Base-by-base conservation (phyloP, 345 rosid genomes). In the Brassica rapa region DNA sequence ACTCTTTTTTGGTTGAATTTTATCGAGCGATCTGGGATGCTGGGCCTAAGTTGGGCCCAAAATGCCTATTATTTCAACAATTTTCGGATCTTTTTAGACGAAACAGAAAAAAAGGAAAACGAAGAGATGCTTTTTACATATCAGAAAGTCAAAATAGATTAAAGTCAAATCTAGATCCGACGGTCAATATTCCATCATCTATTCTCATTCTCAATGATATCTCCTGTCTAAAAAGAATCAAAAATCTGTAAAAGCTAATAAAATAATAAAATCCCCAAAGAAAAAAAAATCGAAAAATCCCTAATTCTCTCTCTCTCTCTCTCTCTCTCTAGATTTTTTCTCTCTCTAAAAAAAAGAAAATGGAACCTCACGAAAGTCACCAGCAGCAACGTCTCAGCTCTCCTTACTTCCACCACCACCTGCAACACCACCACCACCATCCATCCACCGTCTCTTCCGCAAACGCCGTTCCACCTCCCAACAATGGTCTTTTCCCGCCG, bases 361-460 rank as follows among this genome's bases (percentile, higher is more conserved):
- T 91, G 93, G 93, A 89, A 82, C 85, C 86, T 68, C 84, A 90
- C 85, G 93, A 92, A 74, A 83, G 79, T 78, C 86, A 72, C 4
- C 82, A 55, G 5, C 76, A 77, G 2, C 74, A 72, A 65, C 84
- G 86, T 75, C 77, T 85, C 83, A 74, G 76, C 75, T 78, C 90
- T 67, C 86, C 83, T 83, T 84, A 77, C 84, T 82, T 46, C 56
- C 85, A 62, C 57, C 80, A 39, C 11, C 25, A 24, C 25, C 25
- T 24, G 25, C 25, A 24, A 24, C 25, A 24, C 25, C 25, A 24
- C 25, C 79, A 68, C 8, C 78, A 74, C 70, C 56, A 69, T 7
- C 81, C 84, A 41, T 39, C 81, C 35, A 33, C 85, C 33, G 57
- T 80, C 61, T 14, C 88, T 19, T 19, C 86, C 5, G 77, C 55